Evolutionary conservation across 129 eudicot species (phyloP).

Genomic region (Dittrichia graveolens): DNA sequence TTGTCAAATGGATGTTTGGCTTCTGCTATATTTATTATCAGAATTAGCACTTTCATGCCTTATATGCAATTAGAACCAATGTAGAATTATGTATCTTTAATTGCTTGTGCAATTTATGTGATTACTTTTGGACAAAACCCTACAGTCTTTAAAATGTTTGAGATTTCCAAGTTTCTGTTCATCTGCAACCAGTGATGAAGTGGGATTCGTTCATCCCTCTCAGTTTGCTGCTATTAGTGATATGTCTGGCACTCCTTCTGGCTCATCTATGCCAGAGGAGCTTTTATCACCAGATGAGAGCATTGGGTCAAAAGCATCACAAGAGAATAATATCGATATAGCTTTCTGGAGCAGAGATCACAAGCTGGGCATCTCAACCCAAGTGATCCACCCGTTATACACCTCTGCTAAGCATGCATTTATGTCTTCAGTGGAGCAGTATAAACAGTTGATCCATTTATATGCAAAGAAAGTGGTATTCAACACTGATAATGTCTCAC

Average conservation of each 20-base stretch:
- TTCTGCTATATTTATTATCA: too few species aligned
- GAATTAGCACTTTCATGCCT: too few species aligned
- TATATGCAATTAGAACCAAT: too few species aligned
- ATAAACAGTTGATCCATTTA: conserved; percentile 27
- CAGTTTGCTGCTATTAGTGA: conserved; percentile 58
- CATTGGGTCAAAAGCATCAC: conserved; percentile 13
- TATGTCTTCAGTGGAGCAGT: conserved; percentile 48
- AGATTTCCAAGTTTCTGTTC: neutral
- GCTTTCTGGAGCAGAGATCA: conserved; percentile 78
- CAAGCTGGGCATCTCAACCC: conserved; percentile 85
- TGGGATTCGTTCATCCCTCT: conserved; percentile 90
- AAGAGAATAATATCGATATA: conserved; percentile 28
- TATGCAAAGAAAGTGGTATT: conserved; percentile 26
- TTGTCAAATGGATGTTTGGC: too few species aligned
- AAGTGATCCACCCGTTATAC: conserved; percentile 56
- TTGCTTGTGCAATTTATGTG: conserved; percentile 10
- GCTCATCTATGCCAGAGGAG: conserved; percentile 29
- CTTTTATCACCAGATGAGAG: conserved; percentile 28
- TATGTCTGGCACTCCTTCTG: too few species aligned
- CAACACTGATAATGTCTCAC: conserved; percentile 28
- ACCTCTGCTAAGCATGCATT: conserved; percentile 64
- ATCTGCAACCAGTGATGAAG: conserved; percentile 70
- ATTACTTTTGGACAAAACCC: too few species aligned
- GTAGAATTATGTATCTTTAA: neutral
- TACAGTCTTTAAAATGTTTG: neutral